phyloP scores from a whole-genome alignment of 2,329 filamentous ascomycete genomes.

The Trichoderma sp. region DNA sequence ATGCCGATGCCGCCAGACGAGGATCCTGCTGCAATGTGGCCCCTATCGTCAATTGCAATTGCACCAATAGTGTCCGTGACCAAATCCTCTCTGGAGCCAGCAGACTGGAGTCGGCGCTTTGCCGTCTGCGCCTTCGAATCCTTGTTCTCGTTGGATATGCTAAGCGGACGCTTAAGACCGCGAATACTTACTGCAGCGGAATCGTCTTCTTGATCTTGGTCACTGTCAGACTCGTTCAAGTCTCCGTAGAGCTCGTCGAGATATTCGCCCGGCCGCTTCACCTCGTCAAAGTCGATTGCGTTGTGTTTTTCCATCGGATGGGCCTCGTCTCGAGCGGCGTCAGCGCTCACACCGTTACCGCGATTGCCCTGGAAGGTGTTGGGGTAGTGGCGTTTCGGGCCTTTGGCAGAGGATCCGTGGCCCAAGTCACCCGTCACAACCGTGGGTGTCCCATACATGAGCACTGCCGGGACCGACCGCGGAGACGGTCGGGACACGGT shows the following conservation, averaged over 20 bases:
- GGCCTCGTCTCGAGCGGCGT: slow-evolving; percentile 16
- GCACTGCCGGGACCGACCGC: background rate
- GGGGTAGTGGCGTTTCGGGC: slow-evolving; percentile 7
- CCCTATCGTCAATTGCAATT: slow-evolving; percentile 84
- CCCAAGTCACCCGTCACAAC: background rate
- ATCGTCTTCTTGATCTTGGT: slow-evolving; percentile 11
- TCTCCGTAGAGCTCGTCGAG: background rate
- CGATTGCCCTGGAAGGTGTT: background rate
- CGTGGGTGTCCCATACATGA: background rate
- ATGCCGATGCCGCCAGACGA: slow-evolving; percentile 98
- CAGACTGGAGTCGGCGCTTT: slow-evolving; percentile 33
- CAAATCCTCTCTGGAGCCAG: slow-evolving; percentile 54
- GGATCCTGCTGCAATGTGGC: slow-evolving; percentile 89
- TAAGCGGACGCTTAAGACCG: slow-evolving; percentile 43
- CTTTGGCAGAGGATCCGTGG: slow-evolving; percentile 1
- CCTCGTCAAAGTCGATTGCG: background rate
- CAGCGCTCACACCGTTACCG: slow-evolving; percentile 9
- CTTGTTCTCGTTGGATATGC: slow-evolving; percentile 23
- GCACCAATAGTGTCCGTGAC: slow-evolving; percentile 95
- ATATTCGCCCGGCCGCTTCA: background rate
- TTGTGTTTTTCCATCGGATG: background rate
- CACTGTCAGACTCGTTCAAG: slow-evolving; percentile 24
- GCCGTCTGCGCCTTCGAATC: slow-evolving; percentile 18
- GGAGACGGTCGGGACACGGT: background rate
- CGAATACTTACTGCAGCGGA: slow-evolving; percentile 32